Base-by-base conservation (phyloP, 768 basidiomycete species). In the Scleroderma citrinum region DNA sequence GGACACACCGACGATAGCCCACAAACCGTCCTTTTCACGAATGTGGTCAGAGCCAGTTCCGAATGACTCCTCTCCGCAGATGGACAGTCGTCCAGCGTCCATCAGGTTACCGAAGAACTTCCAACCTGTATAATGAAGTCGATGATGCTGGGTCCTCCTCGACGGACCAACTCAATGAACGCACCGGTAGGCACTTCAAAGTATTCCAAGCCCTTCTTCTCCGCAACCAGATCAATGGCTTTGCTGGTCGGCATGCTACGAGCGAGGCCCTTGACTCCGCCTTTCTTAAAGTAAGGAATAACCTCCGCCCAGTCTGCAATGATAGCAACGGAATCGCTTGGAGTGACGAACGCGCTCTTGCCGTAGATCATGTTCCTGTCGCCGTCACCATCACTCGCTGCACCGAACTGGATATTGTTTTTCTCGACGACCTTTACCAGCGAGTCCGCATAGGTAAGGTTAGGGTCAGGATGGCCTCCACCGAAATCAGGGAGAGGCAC, bases 321-420 rank as follows among this genome's bases (percentile, higher is more conserved):
- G 74, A 99, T 92, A 23, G 96, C 96, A 51, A 99, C 95, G 8
- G 91, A 94, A 70, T 99, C 96, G 7, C 86, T 89, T 14, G 96
- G 96, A 11, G 95, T 98, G 54, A 99, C 96, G 67, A 99, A 99
- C 39, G 96, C 96, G 53, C 88, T 87, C 66, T 88, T 87, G 58
- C 96, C 96, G 69, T 99, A 99, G 64, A 99, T 98, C 96, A 99
- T 98, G 76, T 99, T 98, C 55, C 96, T 74, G 68, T 98, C 96
- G 35, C 96, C 95, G 59, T 98, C 96, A 24, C 96, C 96, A 64
- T 99, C 96, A 53, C 85, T 89, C 7, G 96, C 96, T 29, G 96
- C 96, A 48, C 96, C 96, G 59, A 99, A 98, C 38, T 80, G 76
- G 57, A 98, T 93, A 49, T 81, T 75, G 35, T 87, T 75, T 63